These are phyloP conservation scores for Pseudocercospora fijiensis DNA, from an alignment of 2,329 filamentous ascomycete genomes.

Conservation along the genomic window DNA sequence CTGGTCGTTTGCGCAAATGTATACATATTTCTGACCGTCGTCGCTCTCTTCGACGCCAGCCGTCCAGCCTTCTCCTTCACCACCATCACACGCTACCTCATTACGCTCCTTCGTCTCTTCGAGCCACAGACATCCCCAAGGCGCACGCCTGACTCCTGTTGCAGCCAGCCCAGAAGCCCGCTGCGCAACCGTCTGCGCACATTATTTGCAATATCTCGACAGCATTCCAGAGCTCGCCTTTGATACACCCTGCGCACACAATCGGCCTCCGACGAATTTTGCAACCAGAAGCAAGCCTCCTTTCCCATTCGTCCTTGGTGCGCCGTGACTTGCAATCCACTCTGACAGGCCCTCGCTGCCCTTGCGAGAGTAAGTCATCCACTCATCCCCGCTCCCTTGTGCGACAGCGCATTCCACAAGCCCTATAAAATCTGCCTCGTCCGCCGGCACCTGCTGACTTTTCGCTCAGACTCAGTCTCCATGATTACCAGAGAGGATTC, in stretches of 20 bases:
- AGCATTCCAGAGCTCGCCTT: slow-evolving; percentile 24
- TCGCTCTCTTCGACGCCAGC: slow-evolving; percentile 5
- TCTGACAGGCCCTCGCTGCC: slow-evolving; percentile 23
- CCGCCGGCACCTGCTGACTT: slow-evolving; percentile 19
- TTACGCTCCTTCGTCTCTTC: not conserved
- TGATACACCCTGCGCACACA: slow-evolving; percentile 19
- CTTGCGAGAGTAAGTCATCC: slow-evolving; percentile 30
- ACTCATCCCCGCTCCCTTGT: slow-evolving; percentile 25
- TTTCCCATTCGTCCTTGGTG: slow-evolving; percentile 22
- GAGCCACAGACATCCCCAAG: not conserved
- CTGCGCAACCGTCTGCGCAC: slow-evolving; percentile 10
- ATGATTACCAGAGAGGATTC: slow-evolving; percentile 46
- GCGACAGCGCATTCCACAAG: slow-evolving; percentile 22
- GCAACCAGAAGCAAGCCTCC: slow-evolving; percentile 19
- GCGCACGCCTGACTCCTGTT: slow-evolving; percentile 1
- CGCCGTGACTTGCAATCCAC: slow-evolving; percentile 24
- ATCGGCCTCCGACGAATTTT: slow-evolving; percentile 11
- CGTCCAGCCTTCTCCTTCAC: not conserved
- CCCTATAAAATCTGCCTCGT: slow-evolving; percentile 19
- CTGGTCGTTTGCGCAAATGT: slow-evolving; percentile 4
- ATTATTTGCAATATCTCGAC: slow-evolving; percentile 22
- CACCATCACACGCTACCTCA: not conserved
- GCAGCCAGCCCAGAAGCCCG: slow-evolving; percentile 4
- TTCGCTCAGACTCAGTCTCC: slow-evolving; percentile 20
- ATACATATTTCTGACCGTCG: slow-evolving; percentile 9